Base-by-base conservation (phyloP, 176 grass and related monocot species). In the Canna indica region DNA sequence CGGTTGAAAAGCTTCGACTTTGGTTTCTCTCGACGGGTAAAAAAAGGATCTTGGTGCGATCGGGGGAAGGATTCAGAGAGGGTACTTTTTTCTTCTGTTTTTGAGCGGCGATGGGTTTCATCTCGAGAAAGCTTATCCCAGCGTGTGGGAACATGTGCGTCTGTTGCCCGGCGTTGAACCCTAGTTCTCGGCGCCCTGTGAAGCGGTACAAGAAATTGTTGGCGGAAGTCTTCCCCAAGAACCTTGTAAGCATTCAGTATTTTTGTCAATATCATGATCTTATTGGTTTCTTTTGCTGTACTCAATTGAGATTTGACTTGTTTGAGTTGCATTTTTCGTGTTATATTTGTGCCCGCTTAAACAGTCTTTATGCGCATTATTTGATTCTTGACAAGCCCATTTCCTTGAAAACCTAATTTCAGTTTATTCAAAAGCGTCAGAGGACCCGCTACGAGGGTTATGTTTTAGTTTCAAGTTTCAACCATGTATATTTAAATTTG, bases 161-260 rank as follows among this genome's bases (percentile, higher is more conserved):
- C 14, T 99, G 94, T 70, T 99, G 94, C 80, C 94, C 94, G 12
- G 86, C 94, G 34, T 80, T 99, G 84, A 84, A 87, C 44, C 89
- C 94, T 64, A 99, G 89, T 78, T 99, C 94, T 33, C 83, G 90
- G 60, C 84, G 84, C 66, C 89, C 94, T 29, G 94, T 99, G 73
- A 99, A 99, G 74, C 88, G 94, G 14, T 99, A 99, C 89, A 99
- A 90, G 89, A 99, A 99, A 79, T 77, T 99, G 75, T 82, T 99
- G 20, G 88, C 94, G 0, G 94, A 99, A 80, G 92, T 99, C 69
- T 99, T 99, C 76, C 94, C 89, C 57, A 99, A 93, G 72, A 84
- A 79, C 20, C 77, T 80, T 11, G 94, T 91, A 75, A 88, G 85
- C 77, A 22, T 31, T 77, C 30, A 67, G 47, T 47, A 5, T 17